A percentile compares a stretch with the other conserved stretches of the same genome.
These are phyloP conservation scores for Solanum acaule DNA, from an alignment of 257 asterid genomes.

Conservation along the genomic window DNA sequence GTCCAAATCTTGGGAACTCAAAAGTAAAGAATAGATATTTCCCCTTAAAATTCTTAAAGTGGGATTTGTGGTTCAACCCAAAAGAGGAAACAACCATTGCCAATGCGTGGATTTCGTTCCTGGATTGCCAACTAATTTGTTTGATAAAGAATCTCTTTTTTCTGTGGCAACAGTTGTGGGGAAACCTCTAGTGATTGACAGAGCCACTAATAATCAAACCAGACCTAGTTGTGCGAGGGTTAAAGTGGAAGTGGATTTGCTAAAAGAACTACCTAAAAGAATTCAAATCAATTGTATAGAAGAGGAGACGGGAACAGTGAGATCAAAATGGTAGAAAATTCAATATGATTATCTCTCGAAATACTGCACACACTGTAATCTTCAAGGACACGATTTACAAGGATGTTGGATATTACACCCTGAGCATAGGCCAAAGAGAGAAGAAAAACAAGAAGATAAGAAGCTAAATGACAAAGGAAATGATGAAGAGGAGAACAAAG, in stretches of 20 bases:
- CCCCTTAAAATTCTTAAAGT: background rate
- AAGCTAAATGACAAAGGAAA: background rate
- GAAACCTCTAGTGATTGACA: no score
- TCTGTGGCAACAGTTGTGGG: background rate
- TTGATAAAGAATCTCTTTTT: background rate
- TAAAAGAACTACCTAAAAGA: background rate
- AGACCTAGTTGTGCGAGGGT: background rate
- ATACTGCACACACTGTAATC: no score
- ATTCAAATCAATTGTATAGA: background rate
- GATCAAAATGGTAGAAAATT: background rate
- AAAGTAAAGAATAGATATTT: no score
- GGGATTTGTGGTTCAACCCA: background rate
- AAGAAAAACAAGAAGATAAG: background rate
- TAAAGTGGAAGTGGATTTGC: background rate
- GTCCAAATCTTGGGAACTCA: background rate
- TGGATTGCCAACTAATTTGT: background rate
- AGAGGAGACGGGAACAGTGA: background rate
- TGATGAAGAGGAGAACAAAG: no score
- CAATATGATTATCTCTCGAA: no score
- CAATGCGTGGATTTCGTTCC: background rate
- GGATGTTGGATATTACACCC: background rate
- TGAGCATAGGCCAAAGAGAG: background rate
- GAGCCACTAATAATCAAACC: no score
- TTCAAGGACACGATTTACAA: background rate
- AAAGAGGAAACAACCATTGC: background rate